Base-by-base conservation (phyloP, 805 yeast genomes). In the Jamesozyma hellenica region DNA sequence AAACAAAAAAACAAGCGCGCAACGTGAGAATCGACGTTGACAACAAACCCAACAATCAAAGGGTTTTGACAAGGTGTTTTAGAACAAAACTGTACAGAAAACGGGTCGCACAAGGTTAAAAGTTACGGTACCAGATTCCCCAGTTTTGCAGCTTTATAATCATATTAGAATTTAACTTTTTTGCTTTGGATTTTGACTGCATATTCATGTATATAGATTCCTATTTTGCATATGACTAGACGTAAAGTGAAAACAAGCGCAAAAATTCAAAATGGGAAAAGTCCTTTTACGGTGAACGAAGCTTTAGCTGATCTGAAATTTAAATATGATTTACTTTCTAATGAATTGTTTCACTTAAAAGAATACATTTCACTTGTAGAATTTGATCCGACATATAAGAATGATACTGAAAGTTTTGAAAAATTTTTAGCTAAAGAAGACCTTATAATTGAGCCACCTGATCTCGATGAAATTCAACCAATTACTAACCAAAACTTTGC, bases 331-430 rank as follows among this genome's bases (percentile, higher is more conserved):
- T 38, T 71, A 4, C 55, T 73, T 19, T 64, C 74, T 0, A 74
- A 76, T 44, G 87, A 82, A 51, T 59, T 81, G 15, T 80, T 75
- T 49, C 85, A 81, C 52, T 58, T 82, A 21, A 62, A 68, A 41
- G 74, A 77, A 47, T 81, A 71, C 52, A 74, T 76, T 16, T 75
- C 84, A 0, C 54, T 80, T 32, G 73, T 70, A 0, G 74, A 73
- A 15, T 82, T 78, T 72, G 72, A 79, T 46, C 87, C 87, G 0
- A 50, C 56, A 13, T 46, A 44, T 35, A 41, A 40, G 15, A 56
- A 61, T 36, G 64, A 66, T 14, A 51, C 62, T 9, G 65, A 63
- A 14, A 63, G 68, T 52, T 45, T 63, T 52, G 40, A 52, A 46
- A 41, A 55, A 47, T 39, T 70, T 60, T 39, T 59, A 38, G 21